Evolutionary conservation across 225 moss, liverwort and hornwort species (phyloP).

Genomic region (Antitrichia curtipendula): DNA sequence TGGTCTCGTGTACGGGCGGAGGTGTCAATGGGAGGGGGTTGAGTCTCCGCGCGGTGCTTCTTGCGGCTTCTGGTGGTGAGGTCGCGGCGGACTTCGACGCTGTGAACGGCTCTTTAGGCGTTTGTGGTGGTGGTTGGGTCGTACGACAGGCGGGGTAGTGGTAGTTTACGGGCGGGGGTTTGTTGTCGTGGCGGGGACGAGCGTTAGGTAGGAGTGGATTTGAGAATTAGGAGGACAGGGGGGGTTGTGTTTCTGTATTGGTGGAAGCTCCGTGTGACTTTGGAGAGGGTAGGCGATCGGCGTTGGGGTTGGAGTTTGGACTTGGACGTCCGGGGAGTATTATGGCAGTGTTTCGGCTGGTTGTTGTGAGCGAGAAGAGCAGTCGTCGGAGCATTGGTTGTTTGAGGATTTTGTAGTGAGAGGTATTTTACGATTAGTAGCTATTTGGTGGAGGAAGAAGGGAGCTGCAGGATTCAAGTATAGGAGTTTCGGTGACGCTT

Average conservation of each 20-base stretch:
- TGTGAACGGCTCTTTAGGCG: not conserved
- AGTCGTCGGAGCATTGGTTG: constrained; percentile 14
- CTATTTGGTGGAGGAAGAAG: not conserved
- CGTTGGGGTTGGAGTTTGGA: not conserved
- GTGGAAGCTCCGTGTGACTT: not conserved
- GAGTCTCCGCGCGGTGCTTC: not conserved
- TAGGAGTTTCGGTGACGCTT: not conserved
- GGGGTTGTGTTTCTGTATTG: not conserved
- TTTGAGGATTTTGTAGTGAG: constrained; percentile 16
- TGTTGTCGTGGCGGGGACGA: not conserved
- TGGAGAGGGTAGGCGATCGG: not conserved
- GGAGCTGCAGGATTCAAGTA: not conserved
- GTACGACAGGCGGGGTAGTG: not conserved
- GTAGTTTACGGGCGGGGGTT: not conserved
- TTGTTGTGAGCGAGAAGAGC: not conserved
- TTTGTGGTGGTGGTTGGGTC: not conserved
- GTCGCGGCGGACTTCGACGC: not conserved
- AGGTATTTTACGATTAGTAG: not conserved
- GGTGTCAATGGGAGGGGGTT: not conserved
- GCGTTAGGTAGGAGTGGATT: not conserved
- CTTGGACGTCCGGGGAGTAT: not conserved
- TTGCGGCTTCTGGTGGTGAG: not conserved
- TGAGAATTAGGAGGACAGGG: not conserved
- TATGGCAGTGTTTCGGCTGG: constrained; percentile 5
- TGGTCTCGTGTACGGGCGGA: not conserved